phyloP scores from a whole-genome alignment of 371 early-diverging fungal species.

The Mortierella sp. region DNA sequence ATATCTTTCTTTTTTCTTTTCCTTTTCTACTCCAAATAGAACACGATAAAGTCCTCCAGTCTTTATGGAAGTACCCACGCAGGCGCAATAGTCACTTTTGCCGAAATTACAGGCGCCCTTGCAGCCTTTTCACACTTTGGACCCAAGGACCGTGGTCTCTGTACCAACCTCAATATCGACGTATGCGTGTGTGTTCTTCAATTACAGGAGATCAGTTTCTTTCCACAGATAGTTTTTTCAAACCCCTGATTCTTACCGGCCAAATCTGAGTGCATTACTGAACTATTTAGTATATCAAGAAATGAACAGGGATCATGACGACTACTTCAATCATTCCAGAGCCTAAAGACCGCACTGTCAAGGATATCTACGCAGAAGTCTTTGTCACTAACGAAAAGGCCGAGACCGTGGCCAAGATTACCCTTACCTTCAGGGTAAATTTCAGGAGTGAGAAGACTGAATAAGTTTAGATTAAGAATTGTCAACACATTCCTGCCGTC shows the following conservation, averaged over 20 bases:
- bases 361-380: constrained; percentile 22
- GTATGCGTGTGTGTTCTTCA: not conserved
- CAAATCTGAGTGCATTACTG: not conserved
- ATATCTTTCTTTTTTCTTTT: not conserved
- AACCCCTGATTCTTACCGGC: no score
- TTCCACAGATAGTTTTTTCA: not conserved
- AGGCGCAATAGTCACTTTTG: constrained; percentile 35
- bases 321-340: constrained; percentile 28
- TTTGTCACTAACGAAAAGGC: constrained; percentile 35
- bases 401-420: constrained; percentile 45
- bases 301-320: constrained; percentile 40
- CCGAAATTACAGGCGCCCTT: constrained; percentile 31
- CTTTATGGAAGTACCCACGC: constrained; percentile 37
- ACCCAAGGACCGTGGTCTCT: constrained; percentile 29
- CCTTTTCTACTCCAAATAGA: not conserved
- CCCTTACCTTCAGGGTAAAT: constrained; percentile 41
- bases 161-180: constrained; percentile 18
- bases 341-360: not conserved
- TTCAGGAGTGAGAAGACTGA: constrained; percentile 16
- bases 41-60: constrained; percentile 12
- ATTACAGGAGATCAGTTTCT: not conserved
- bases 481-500: no score
- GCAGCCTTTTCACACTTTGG: constrained; percentile 27
- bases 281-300: constrained; percentile 18
- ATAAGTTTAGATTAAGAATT: no score